Evolutionary conservation across 2,329 filamentous ascomycete species (phyloP), one percentile per base, ranked within the genome.

Genomic region (Purpureocillium takamizusanense): DNA sequence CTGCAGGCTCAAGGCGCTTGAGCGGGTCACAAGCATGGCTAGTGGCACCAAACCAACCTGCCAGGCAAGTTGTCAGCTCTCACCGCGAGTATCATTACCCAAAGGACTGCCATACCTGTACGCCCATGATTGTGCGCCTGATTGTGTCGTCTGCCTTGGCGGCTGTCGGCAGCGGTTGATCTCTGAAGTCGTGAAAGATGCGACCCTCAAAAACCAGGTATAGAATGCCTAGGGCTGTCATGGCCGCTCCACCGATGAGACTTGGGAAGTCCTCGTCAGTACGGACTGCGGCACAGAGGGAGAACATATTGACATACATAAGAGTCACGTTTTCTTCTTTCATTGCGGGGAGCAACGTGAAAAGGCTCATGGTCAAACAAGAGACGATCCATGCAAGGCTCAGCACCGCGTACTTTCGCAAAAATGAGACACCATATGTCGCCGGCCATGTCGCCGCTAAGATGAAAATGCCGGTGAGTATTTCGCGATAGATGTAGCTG

Each of bases 401-500:
- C 3, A 94, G 70, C 4, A 73, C 54, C 11, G 66, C 54, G 53
- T 97, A 82, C 18, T 74, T 63, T 37, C 65, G 70, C 8, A 95
- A 47, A 51, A 98, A 97, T 0, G 69, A 68, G 18, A 72, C 52
- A 1, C 92, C 90, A 48, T 92, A 84, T 1, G 78, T 67, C 1
- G 73, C 49, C 1, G 92, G 92, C 85, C 89, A 98, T 32, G 84
- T 69, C 1, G 81, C 76, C 4, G 78, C 88, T 4, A 89, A 48
- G 18, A 89, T 52, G 53, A 89, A 98, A 40, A 90, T 76, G 1
- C 77, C 65, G 0, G 90, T 95, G 50, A 94, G 82, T 17, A 97
- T 78, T 54, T 95, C 83, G 31, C 92, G 81, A 50, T 90, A 75
- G 40, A 94, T 94, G 57, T 98, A 98, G 36, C 87, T 89, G 63